Percentiles rank a stretch among this genome's conserved stretches.
Conservation (phyloP, 306 rosid species). For the Inga leiocalycina region DNA sequence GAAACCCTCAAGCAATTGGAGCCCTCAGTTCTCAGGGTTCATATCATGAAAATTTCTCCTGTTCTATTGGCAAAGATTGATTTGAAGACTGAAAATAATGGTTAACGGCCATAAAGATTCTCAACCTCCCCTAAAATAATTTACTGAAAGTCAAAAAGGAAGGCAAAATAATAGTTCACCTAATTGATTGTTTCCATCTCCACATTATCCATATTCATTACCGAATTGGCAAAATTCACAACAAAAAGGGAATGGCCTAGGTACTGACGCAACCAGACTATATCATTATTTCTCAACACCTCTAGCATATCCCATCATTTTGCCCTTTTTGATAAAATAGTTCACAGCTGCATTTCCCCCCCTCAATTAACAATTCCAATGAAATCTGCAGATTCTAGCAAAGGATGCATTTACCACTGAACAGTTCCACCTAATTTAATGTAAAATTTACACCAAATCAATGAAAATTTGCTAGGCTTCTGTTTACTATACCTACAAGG, state of each 20-base stretch:
- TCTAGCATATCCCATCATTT: not conserved
- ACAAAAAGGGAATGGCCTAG: not conserved
- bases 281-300: constrained; percentile 7
- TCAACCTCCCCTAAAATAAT: not conserved
- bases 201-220: not conserved
- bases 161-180: not conserved
- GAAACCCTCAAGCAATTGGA: not conserved
- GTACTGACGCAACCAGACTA: not conserved
- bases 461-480: not conserved
- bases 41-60: constrained; percentile 24
- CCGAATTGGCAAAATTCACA: not conserved
- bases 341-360: not conserved
- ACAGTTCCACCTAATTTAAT: not conserved
- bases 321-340: not conserved
- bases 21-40: constrained; percentile 22
- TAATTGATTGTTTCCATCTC: not conserved
- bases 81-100: not conserved
- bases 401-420: not conserved
- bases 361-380: not conserved
- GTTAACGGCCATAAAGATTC: not conserved
- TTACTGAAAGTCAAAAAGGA: no score
- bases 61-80: constrained; percentile 20
- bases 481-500: not conserved
- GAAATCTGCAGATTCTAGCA: not conserved
- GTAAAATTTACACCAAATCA: not conserved